Evolutionary conservation across 2,329 filamentous ascomycete genomes (phyloP).

Genomic region (Capronia americana): DNA sequence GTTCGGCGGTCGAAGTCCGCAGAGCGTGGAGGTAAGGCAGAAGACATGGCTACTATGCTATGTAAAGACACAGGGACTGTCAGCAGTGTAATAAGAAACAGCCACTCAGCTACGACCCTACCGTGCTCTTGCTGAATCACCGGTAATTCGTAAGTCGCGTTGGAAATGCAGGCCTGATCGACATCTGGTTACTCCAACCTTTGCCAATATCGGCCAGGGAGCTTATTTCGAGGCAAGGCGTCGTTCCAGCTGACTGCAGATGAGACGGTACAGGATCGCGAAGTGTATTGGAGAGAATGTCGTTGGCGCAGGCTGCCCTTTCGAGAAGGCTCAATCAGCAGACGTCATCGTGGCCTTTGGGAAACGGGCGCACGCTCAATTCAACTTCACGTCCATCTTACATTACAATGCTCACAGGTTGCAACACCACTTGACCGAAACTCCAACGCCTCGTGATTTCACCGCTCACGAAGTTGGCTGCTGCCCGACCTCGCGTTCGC

Average conservation of each 20-base stretch:
- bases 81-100: neutral
- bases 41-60: neutral
- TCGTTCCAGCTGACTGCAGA: conserved; percentile 5
- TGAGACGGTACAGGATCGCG: neutral
- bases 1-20: neutral
- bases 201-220: neutral
- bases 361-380: neutral
- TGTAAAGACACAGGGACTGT: neutral
- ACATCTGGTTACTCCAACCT: neutral
- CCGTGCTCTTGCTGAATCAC: neutral
- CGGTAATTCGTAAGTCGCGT: neutral
- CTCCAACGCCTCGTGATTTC: neutral
- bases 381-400: neutral
- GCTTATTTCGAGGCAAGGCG: neutral
- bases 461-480: neutral
- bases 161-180: neutral
- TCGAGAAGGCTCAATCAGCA: conserved; percentile 5
- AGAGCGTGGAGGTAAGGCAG: neutral
- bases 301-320: conserved; percentile 3
- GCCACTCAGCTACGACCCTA: neutral
- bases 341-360: neutral
- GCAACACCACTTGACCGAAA: neutral
- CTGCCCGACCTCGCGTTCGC: neutral
- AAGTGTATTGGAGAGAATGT: neutral
- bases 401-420: neutral